These are phyloP conservation scores for Debaryomyces singareniensis DNA, from an alignment of 1,139 yeast species.

Conservation along the genomic window DNA sequence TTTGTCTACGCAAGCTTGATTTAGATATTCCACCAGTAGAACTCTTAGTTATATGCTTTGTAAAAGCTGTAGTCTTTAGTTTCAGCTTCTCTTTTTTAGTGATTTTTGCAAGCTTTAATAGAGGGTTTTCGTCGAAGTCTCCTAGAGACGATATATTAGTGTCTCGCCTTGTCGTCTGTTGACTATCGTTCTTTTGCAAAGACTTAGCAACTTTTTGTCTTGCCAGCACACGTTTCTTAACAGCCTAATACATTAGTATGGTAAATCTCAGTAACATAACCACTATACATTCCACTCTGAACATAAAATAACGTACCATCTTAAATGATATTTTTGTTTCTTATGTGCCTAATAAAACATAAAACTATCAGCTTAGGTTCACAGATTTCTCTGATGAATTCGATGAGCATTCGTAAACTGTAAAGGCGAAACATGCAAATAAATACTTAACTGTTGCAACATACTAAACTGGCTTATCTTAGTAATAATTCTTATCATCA, in stretches of 20 bases:
- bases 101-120: slow-evolving; percentile 46
- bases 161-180: not conserved
- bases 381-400: too few species aligned
- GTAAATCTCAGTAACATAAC: too few species aligned
- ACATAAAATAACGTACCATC: too few species aligned
- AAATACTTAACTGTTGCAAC: too few species aligned
- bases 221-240: slow-evolving; percentile 32
- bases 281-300: too few species aligned
- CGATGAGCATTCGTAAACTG: too few species aligned
- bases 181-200: slow-evolving; percentile 10
- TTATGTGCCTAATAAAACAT: too few species aligned
- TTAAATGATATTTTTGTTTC: too few species aligned
- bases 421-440: too few species aligned
- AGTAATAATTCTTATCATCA: too few species aligned
- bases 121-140: slow-evolving; percentile 39
- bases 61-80: slow-evolving; percentile 25
- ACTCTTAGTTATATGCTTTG: slow-evolving; percentile 20
- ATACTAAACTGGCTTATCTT: too few species aligned
- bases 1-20: slow-evolving; percentile 59
- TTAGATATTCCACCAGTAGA: slow-evolving; percentile 48
- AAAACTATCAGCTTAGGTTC: too few species aligned
- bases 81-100: slow-evolving; percentile 50
- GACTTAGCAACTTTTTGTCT: slow-evolving; percentile 26
- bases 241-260: slow-evolving; percentile 19
- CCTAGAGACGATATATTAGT: slow-evolving; percentile 11